Conservation (phyloP, 495 filamentous ascomycete species). For the Parathielavia hyrcaniae region DNA sequence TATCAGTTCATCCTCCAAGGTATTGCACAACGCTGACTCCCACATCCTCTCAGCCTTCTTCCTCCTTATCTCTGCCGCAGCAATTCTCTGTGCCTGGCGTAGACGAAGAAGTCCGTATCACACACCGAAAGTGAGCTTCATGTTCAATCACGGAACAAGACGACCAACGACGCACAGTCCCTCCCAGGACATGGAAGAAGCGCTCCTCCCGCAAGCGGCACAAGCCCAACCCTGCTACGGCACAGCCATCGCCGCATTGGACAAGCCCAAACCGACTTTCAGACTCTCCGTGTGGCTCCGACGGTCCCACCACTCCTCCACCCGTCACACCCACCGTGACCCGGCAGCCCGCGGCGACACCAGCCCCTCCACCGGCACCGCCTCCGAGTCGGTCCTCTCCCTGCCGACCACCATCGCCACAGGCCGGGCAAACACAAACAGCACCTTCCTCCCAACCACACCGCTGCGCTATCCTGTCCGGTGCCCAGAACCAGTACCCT, state of each 20-base stretch:
- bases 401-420: slow-evolving; percentile 2
- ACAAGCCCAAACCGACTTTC: background rate
- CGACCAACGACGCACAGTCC: background rate
- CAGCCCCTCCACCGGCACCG: background rate
- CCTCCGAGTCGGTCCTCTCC: slow-evolving; percentile 7
- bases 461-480: background rate
- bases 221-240: background rate
- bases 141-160: background rate
- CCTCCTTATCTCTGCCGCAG: background rate
- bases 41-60: background rate
- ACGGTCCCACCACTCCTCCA: too few species aligned
- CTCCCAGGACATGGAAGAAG: background rate
- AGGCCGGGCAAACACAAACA: background rate
- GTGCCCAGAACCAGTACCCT: background rate
- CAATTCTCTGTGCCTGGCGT: background rate
- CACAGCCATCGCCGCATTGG: too few species aligned
- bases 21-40: background rate
- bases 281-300: background rate
- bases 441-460: slow-evolving; percentile 9
- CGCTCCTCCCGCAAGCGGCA: background rate
- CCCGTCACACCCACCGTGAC: background rate
- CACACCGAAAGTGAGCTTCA: too few species aligned
- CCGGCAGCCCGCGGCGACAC: background rate
- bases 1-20: too few species aligned
- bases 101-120: background rate